A percentile compares a stretch with the other conserved stretches of the same genome.
phyloP scores from a whole-genome alignment of 257 asterid species.

The Solanum infundibuliforme region DNA sequence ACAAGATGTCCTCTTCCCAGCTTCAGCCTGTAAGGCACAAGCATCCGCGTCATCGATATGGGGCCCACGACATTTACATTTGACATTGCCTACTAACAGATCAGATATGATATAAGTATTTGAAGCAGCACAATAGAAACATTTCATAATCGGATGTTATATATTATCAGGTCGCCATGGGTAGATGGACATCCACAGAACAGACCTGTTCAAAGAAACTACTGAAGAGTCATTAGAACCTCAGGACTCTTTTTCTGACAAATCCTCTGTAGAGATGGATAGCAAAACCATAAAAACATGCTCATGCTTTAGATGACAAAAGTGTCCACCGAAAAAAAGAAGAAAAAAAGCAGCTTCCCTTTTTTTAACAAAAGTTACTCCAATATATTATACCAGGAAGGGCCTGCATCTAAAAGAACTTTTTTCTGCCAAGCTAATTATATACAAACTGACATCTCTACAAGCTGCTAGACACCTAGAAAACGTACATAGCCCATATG shows the following conservation, averaged over 20 bases:
- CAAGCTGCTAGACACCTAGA: slow-evolving; percentile 1
- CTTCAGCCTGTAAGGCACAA: slow-evolving; percentile 78
- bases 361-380: neutral
- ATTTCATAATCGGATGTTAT: neutral
- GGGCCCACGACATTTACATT: slow-evolving; percentile 89
- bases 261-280: neutral
- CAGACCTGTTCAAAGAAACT: neutral
- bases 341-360: neutral
- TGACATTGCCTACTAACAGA: slow-evolving; percentile 64
- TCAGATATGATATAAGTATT: slow-evolving; percentile 5
- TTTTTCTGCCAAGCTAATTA: neutral
- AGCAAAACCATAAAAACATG: neutral
- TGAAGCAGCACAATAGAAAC: neutral
- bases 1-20: slow-evolving; percentile 94
- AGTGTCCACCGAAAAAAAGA: neutral
- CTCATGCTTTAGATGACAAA: neutral
- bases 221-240: neutral
- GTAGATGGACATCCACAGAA: neutral
- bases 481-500: neutral
- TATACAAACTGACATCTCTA: neutral
- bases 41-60: slow-evolving; percentile 66
- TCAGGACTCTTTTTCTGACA: neutral
- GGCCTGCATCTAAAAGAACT: neutral
- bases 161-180: neutral
- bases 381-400: neutral